These are phyloP conservation scores for Clonostachys rhizophaga DNA, from an alignment of 2,329 filamentous ascomycete genomes.

Conservation along the genomic window DNA sequence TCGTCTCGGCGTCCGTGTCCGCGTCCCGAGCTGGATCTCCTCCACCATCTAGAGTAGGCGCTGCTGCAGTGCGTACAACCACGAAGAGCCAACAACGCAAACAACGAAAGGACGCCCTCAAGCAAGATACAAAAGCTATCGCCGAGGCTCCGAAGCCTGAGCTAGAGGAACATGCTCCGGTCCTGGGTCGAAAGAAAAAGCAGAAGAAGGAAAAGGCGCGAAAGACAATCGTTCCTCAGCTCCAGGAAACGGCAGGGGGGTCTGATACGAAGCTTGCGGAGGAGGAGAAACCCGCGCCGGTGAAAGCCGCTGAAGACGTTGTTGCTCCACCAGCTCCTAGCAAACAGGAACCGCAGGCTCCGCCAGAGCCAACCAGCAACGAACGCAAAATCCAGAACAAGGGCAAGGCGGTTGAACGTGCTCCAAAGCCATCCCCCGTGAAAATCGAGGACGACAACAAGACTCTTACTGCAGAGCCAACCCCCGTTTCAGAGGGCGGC, in stretches of 20 bases:
- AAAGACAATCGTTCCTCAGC: slow-evolving; percentile 8
- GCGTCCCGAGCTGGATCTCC: slow-evolving; percentile 68
- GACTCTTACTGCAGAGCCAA: neutral
- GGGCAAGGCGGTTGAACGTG: neutral
- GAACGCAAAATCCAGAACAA: neutral
- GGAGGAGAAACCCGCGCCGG: neutral
- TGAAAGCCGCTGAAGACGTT: neutral
- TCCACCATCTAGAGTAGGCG: slow-evolving; percentile 59
- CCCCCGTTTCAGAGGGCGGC: neutral
- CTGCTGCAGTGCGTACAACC: slow-evolving; percentile 62
- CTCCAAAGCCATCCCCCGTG: neutral
- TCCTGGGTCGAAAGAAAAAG: slow-evolving; percentile 80
- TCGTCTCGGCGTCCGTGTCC: slow-evolving; percentile 67
- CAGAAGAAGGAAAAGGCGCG: slow-evolving; percentile 66
- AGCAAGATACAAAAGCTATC: slow-evolving; percentile 55
- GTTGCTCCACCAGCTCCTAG: neutral
- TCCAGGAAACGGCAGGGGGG: slow-evolving; percentile 2
- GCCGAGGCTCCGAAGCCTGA: slow-evolving; percentile 45
- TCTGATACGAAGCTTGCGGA: slow-evolving; percentile 2
- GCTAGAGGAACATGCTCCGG: slow-evolving; percentile 60
- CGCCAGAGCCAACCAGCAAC: neutral
- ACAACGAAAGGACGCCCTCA: slow-evolving; percentile 63
- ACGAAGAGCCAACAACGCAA: slow-evolving; percentile 80
- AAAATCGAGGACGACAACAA: neutral
- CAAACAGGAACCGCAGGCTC: neutral